Base-by-base conservation (phyloP, 2,329 filamentous ascomycete species). In the Aspergillus eucalypticola region DNA sequence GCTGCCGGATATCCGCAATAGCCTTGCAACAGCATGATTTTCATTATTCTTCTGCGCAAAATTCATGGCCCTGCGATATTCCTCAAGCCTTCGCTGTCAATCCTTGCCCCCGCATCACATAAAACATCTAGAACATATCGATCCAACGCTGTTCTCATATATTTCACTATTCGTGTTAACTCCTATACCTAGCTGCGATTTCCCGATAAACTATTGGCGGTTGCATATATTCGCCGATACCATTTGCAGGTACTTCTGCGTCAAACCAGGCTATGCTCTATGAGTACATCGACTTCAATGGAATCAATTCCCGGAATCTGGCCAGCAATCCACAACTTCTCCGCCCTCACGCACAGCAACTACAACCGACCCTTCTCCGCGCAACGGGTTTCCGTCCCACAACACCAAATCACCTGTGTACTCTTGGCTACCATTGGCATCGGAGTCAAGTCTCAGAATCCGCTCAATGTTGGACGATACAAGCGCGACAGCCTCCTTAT, bases 341-440 rank as follows among this genome's bases (percentile, higher is more conserved):
- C 51, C 57, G 5, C 13, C 32, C 8, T 41, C 50, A 19, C 23
- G n/a, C 29, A 58, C 55, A 41, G 58, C 53, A n/a, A 58, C 27
- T 3, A 62, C 51, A 39, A 62, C 60, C 2, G 48, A 54, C 0
- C 58, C 58, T 29, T 62, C 54, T 6, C 60, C 58, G 11, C 44
- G 25, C 49, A 62, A 53, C 3, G 60, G 62, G 48, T 64, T 48
- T 4, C 61, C 61, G 8, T 64, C 56, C 59, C 56, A 64, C 11
- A 64, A 27, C 1, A 63, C 61, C 21, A 61, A 56, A 11, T 59
- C 59, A 5, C 54, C 38, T 1, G 1, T 21, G n/a, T 60, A 38
- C 0, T 0, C 8, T 5, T 27, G 7, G 7, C 15, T 10, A 3
- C 0, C n/a, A 17, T 17, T 25, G 1, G 21, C 21, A 23, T 23